Conservation (phyloP, 768 basidiomycete genomes). For the Tubosaeta sp. region DNA sequence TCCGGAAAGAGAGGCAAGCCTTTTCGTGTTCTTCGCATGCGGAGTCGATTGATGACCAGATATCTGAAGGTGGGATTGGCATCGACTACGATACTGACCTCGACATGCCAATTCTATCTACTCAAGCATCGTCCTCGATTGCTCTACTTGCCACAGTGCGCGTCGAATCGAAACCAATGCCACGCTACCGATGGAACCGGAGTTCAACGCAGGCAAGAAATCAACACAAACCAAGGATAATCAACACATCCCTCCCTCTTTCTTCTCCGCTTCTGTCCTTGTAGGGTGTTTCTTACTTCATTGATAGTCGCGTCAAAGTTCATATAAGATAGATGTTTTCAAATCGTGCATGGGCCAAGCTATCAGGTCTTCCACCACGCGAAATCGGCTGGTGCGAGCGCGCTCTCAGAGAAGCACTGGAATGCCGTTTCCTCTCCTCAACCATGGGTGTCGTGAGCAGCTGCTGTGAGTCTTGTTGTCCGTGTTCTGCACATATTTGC, state of each 20-base stretch:
- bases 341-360: constrained; percentile 90
- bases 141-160: constrained; percentile 43
- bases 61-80: constrained; percentile 42
- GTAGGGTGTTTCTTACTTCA: constrained; percentile 83
- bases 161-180: constrained; percentile 20
- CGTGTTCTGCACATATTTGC: constrained; percentile 26
- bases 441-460: constrained; percentile 72
- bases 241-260: constrained; percentile 31
- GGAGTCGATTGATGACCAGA: constrained; percentile 39
- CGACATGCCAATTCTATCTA: constrained; percentile 5
- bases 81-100: constrained; percentile 38
- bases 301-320: constrained; percentile 91
- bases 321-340: constrained; percentile 92
- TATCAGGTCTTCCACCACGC: constrained; percentile 74
- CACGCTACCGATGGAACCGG: constrained; percentile 18
- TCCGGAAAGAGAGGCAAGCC: constrained; percentile 45
- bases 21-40: constrained; percentile 38
- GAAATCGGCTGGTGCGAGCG: constrained; percentile 90
- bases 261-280: constrained; percentile 83
- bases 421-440: constrained; percentile 33
- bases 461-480: constrained; percentile 84
- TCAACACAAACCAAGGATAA: constrained; percentile 9
- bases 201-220: constrained; percentile 8
- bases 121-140: constrained; percentile 13
- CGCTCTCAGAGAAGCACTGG: constrained; percentile 78